Percentiles rank a stretch among this genome's conserved stretches.
Evolutionary conservation across 106 monocot species (phyloP).

Genomic region (Vanilla planifolia): DNA sequence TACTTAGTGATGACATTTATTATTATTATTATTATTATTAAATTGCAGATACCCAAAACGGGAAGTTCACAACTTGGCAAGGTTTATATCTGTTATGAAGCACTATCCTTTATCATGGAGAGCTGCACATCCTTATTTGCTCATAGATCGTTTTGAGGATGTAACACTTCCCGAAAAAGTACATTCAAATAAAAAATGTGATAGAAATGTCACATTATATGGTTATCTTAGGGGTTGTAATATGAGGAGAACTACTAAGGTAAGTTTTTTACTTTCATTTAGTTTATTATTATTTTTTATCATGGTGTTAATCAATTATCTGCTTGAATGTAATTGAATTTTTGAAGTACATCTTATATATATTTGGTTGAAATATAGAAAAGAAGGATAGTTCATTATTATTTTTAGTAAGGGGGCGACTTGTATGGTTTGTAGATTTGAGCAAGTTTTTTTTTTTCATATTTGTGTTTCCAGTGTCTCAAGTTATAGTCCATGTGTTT

Average conservation of each 20-base stretch:
- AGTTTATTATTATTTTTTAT: background rate
- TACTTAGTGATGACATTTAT: background rate
- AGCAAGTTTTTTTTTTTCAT: too few relatives aligned
- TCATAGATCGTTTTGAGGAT: constrained; percentile 96
- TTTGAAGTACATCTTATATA: too few relatives aligned
- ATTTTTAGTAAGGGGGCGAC: too few relatives aligned
- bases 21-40: background rate
- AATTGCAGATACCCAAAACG: constrained; percentile 72
- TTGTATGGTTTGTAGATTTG: too few relatives aligned
- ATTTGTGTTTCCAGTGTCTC: too few relatives aligned
- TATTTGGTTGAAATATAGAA: too few relatives aligned
- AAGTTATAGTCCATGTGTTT: too few relatives aligned
- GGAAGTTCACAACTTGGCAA: constrained; percentile 92
- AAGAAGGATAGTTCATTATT: too few relatives aligned
- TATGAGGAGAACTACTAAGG: constrained; percentile 86
- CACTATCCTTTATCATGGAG: constrained; percentile 78
- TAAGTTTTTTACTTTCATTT: constrained; percentile 13
- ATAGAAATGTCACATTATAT: constrained; percentile 91
- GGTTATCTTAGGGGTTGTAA: constrained; percentile 98
- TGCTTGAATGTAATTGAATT: too few relatives aligned
- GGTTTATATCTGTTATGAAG: constrained; percentile 94
- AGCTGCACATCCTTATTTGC: constrained; percentile 79
- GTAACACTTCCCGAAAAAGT: constrained; percentile 73
- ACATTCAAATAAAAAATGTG: constrained; percentile 70
- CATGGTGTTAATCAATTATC: too few relatives aligned